phyloP scores from a whole-genome alignment of 1,284 basidiomycete genomes.

The Vanrija humicola region DNA sequence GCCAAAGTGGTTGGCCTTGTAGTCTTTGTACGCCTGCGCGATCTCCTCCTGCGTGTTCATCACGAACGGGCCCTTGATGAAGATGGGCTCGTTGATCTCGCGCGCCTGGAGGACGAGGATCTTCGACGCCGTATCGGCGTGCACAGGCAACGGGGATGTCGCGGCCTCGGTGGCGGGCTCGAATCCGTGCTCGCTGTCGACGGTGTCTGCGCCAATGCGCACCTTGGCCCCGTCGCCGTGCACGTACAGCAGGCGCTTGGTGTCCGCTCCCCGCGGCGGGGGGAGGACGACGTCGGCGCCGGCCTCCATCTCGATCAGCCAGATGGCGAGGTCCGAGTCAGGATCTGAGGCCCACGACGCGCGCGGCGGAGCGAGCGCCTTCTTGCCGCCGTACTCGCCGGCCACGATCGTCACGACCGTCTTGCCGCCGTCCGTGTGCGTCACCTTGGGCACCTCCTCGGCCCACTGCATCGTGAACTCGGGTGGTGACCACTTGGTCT shows the following conservation, averaged over 20 bases:
- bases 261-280: neutral
- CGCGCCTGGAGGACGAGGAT: constrained; percentile 14
- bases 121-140: neutral
- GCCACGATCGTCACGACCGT: constrained; percentile 8
- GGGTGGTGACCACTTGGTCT: constrained; percentile 9
- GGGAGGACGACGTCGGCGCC: constrained; percentile 5
- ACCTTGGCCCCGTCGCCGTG: constrained; percentile 6
- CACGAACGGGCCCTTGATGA: constrained; percentile 15
- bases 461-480: constrained; percentile 19
- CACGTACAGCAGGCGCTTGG: constrained; percentile 14
- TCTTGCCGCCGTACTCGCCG: constrained; percentile 1
- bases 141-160: neutral
- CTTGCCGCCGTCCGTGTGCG: neutral
- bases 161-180: neutral
- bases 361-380: constrained; percentile 1
- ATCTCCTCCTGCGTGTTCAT: constrained; percentile 16
- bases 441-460: constrained; percentile 10
- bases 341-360: constrained; percentile 3
- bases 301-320: constrained; percentile 12
- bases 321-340: constrained; percentile 10
- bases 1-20: constrained; percentile 16
- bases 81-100: constrained; percentile 13
- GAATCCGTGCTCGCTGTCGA: constrained; percentile 5
- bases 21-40: constrained; percentile 9
- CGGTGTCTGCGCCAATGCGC: neutral